These are phyloP conservation scores for Camellia japonica DNA, from an alignment of 148 eudicot genomes.

Conservation along the genomic window DNA sequence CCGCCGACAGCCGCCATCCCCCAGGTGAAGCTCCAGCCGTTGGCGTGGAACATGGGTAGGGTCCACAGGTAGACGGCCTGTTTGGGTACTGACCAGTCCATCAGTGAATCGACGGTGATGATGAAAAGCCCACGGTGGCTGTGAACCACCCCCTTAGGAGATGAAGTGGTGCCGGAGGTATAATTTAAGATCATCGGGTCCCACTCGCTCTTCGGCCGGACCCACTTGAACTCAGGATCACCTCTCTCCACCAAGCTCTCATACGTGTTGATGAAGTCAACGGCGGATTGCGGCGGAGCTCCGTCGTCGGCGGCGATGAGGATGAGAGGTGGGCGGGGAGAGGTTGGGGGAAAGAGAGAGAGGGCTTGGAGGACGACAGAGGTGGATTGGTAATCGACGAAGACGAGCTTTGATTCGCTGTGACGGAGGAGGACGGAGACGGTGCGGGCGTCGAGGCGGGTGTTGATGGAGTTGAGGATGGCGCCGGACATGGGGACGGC, in stretches of 20 bases:
- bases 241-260: constrained; percentile 30
- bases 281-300: neutral
- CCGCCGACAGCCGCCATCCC: constrained; percentile 66
- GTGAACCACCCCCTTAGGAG: constrained; percentile 60
- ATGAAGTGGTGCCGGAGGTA: constrained; percentile 64
- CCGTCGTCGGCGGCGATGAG: constrained; percentile 23
- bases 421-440: constrained; percentile 38
- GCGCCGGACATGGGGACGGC: constrained; percentile 47
- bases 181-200: constrained; percentile 47
- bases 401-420: constrained; percentile 32
- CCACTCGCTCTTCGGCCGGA: constrained; percentile 33
- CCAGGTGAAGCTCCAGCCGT: constrained; percentile 64
- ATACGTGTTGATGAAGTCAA: constrained; percentile 12
- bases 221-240: constrained; percentile 32
- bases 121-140: constrained; percentile 41
- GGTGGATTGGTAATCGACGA: constrained; percentile 23
- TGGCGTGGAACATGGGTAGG: constrained; percentile 63
- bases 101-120: constrained; percentile 38
- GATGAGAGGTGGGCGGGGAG: constrained; percentile 13
- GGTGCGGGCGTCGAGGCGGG: constrained; percentile 41
- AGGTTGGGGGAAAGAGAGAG: constrained; percentile 18
- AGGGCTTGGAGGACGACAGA: constrained; percentile 29
- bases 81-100: constrained; percentile 55
- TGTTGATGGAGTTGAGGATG: constrained; percentile 39
- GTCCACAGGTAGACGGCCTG: constrained; percentile 56